phyloP scores from a whole-genome alignment of 2,329 filamentous ascomycete species.

The Clonostachys byssicola region DNA sequence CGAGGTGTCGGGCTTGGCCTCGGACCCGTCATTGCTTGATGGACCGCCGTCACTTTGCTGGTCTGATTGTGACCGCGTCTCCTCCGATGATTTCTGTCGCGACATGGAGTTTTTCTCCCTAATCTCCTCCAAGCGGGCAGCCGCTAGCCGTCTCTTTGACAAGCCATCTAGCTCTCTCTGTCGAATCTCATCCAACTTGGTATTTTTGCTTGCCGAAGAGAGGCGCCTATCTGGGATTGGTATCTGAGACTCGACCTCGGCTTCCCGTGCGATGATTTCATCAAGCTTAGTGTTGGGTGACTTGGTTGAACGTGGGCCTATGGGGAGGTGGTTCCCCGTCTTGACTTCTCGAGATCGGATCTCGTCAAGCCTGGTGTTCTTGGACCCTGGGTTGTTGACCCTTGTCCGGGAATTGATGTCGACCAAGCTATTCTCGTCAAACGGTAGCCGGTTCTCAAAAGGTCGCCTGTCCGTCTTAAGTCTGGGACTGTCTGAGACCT shows the following conservation, averaged over 20 bases:
- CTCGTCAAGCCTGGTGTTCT: slow-evolving; percentile 39
- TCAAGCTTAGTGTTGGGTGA: slow-evolving; percentile 23
- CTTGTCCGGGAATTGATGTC: slow-evolving; percentile 18
- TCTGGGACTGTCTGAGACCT: slow-evolving; percentile 52
- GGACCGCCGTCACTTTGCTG: no score
- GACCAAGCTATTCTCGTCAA: slow-evolving; percentile 20
- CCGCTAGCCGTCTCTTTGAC: slow-evolving; percentile 41
- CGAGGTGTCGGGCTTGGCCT: slow-evolving; percentile 15
- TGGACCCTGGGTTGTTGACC: slow-evolving; percentile 18
- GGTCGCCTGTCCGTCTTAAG: slow-evolving; percentile 31
- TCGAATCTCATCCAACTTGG: slow-evolving; percentile 44
- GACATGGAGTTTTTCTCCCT: slow-evolving; percentile 42
- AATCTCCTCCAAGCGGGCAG: slow-evolving; percentile 47
- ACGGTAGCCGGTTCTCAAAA: slow-evolving; percentile 24
- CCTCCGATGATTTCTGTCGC: slow-evolving; percentile 35
- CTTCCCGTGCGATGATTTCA: slow-evolving; percentile 27
- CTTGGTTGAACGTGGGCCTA: slow-evolving; percentile 1
- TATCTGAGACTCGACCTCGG: slow-evolving; percentile 20
- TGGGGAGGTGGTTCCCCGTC: slow-evolving; percentile 15
- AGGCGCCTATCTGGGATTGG: slow-evolving; percentile 20
- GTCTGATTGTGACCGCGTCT: slow-evolving; percentile 8
- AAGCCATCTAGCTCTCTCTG: slow-evolving; percentile 35
- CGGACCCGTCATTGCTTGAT: no score
- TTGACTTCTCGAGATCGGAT: slow-evolving; percentile 36
- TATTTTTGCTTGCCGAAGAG: slow-evolving; percentile 25